Evolutionary conservation across 306 rosid genomes (phyloP).

Genomic region (Dicorynia guianensis): DNA sequence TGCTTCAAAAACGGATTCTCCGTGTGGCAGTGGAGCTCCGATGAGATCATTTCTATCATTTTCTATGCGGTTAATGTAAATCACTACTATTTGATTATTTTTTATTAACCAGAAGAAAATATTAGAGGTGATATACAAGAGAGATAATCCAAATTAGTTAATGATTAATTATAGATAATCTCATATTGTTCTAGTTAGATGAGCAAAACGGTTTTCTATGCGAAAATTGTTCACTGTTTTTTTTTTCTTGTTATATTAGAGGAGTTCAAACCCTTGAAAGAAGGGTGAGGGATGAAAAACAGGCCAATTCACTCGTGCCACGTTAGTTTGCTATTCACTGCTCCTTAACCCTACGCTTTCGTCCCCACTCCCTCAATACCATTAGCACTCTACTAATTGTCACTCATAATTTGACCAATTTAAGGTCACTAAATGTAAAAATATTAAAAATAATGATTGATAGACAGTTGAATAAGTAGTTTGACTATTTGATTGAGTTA

Average conservation of each 20-base stretch:
- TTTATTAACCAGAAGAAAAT: not conserved
- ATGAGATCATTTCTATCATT: constrained; percentile 40
- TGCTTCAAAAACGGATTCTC: constrained; percentile 44
- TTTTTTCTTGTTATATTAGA: no score
- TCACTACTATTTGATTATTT: constrained; percentile 1
- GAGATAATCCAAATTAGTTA: constrained; percentile 31
- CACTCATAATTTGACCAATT: not conserved
- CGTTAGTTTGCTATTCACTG: no score
- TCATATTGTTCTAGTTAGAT: not conserved
- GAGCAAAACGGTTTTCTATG: constrained; percentile 3
- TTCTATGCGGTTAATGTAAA: not conserved
- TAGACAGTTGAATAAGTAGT: no score
- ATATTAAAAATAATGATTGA: not conserved
- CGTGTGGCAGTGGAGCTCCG: constrained; percentile 49
- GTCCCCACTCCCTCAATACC: not conserved
- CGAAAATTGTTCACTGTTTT: not conserved
- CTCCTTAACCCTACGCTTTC: not conserved
- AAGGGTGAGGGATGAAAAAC: no score
- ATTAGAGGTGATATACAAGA: constrained; percentile 21
- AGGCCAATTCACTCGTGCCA: no score
- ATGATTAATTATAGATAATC: constrained; percentile 35
- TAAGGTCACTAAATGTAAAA: not conserved
- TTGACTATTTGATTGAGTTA: not conserved
- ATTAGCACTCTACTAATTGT: not conserved
- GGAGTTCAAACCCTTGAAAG: no score